These are phyloP conservation scores for Thecaphora thlaspeos DNA, from an alignment of 1,284 basidiomycete species.

Conservation along the genomic window DNA sequence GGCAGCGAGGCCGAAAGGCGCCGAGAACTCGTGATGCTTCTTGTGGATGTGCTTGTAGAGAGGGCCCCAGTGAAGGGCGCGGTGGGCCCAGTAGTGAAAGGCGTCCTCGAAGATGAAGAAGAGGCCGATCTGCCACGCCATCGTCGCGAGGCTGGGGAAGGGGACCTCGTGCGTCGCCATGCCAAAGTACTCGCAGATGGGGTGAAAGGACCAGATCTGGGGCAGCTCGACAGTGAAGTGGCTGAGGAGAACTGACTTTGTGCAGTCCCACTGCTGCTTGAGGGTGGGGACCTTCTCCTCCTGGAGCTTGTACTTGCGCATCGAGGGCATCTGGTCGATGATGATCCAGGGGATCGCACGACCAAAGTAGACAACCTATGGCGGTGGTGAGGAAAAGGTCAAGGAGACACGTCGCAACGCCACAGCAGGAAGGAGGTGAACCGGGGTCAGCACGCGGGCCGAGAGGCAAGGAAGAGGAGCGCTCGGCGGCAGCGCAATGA, in stretches of 20 bases:
- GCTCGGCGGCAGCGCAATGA: too few species aligned
- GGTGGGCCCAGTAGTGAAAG: slow-evolving; percentile 79
- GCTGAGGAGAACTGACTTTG: slow-evolving; percentile 87
- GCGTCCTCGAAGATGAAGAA: slow-evolving; percentile 97
- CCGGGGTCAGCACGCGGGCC: too few species aligned
- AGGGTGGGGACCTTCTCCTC: slow-evolving; percentile 73
- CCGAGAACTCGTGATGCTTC: slow-evolving; percentile 87
- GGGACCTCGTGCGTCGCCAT: slow-evolving; percentile 91
- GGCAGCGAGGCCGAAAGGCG: slow-evolving; percentile 94
- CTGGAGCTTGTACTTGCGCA: slow-evolving; percentile 92
- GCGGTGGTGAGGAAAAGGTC: too few species aligned
- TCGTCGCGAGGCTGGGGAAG: slow-evolving; percentile 65
- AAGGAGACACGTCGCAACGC: too few species aligned
- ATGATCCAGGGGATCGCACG: slow-evolving; percentile 93
- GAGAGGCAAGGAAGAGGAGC: too few species aligned
- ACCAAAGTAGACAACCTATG: slow-evolving; percentile 90
- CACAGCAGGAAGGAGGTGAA: too few species aligned
- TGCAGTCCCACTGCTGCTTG: slow-evolving; percentile 91
- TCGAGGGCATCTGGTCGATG: slow-evolving; percentile 89
- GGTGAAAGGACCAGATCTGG: slow-evolving; percentile 96
- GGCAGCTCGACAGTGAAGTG: slow-evolving; percentile 96
- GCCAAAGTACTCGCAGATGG: slow-evolving; percentile 81
- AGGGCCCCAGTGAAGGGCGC: slow-evolving; percentile 81
- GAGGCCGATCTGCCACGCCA: slow-evolving; percentile 73
- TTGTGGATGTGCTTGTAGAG: slow-evolving; percentile 99